phyloP scores from a whole-genome alignment of 2,329 filamentous ascomycete species.

The Fusarium sp. region DNA sequence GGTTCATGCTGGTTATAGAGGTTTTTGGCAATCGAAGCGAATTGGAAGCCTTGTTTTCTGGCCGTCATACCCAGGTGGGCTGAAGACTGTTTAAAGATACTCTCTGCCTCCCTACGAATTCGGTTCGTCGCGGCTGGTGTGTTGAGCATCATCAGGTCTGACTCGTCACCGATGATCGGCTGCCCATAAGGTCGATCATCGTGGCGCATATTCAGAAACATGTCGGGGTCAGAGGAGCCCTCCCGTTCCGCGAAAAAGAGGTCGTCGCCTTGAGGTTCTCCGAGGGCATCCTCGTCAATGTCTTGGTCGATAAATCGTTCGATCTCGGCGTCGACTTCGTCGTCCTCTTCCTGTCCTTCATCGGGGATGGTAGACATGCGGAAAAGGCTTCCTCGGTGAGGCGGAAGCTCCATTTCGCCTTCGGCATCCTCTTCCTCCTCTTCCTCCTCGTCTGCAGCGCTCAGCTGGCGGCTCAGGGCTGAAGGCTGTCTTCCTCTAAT shows the following conservation, averaged over 20 bases:
- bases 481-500: conserved; percentile 61
- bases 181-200: conserved; percentile 54
- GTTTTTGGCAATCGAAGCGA: conserved; percentile 78
- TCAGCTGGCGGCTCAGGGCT: conserved; percentile 59
- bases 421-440: conserved; percentile 49
- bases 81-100: conserved; percentile 65
- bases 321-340: conserved; percentile 51
- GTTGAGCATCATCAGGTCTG: conserved; percentile 66
- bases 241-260: conserved; percentile 52
- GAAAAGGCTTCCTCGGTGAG: conserved; percentile 49
- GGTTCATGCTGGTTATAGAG: conserved; percentile 68
- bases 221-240: conserved; percentile 57
- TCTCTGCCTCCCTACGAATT: conserved; percentile 66
- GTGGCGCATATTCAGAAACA: conserved; percentile 63
- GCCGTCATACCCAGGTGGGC: conserved; percentile 55
- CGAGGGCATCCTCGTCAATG: conserved; percentile 53
- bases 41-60: conserved; percentile 70
- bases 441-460: conserved; percentile 47
- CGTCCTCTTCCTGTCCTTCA: conserved; percentile 39
- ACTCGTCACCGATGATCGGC: conserved; percentile 57
- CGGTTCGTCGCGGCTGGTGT: conserved; percentile 66
- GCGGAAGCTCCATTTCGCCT: conserved; percentile 50
- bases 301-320: conserved; percentile 51
- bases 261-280: conserved; percentile 51
- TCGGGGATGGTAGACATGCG: conserved; percentile 38